phyloP scores from a whole-genome alignment of 1,284 basidiomycete genomes.

The Acaromyces ingoldii region DNA sequence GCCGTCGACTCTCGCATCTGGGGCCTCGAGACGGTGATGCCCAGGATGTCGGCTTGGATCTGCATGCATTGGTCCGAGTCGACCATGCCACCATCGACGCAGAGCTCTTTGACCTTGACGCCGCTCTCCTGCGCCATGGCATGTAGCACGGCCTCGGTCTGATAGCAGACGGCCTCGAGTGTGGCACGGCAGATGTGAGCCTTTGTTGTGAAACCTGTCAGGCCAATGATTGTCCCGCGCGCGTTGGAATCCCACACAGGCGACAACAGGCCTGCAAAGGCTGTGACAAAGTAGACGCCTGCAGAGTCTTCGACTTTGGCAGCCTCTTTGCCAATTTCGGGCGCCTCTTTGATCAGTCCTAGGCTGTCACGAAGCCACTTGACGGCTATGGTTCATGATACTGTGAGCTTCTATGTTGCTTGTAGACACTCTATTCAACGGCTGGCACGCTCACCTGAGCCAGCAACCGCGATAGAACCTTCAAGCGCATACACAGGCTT shows the following conservation, averaged over 20 bases:
- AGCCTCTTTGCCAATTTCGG: slow-evolving; percentile 80
- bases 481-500: slow-evolving; percentile 88
- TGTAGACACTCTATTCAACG: no score
- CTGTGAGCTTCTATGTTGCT: no score
- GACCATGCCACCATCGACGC: slow-evolving; percentile 70
- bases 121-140: slow-evolving; percentile 82
- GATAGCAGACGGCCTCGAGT: slow-evolving; percentile 72
- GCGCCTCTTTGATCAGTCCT: slow-evolving; percentile 71
- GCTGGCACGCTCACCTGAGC: no score
- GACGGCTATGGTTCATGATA: no score
- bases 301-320: slow-evolving; percentile 72
- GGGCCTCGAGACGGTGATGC: slow-evolving; percentile 83
- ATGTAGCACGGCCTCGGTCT: slow-evolving; percentile 89
- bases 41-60: slow-evolving; percentile 85
- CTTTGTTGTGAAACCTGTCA: slow-evolving; percentile 87
- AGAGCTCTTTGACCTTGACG: slow-evolving; percentile 69
- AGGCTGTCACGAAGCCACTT: slow-evolving; percentile 94
- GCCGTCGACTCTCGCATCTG: slow-evolving; percentile 98
- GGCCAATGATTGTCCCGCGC: slow-evolving; percentile 68
- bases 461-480: slow-evolving; percentile 90
- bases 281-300: slow-evolving; percentile 96
- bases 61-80: slow-evolving; percentile 71
- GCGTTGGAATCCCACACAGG: slow-evolving; percentile 83
- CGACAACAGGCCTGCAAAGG: slow-evolving; percentile 84
- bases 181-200: slow-evolving; percentile 82